Base-by-base conservation (phyloP, 805 yeast genomes). In the Schizosaccharomyces osmophilus region DNA sequence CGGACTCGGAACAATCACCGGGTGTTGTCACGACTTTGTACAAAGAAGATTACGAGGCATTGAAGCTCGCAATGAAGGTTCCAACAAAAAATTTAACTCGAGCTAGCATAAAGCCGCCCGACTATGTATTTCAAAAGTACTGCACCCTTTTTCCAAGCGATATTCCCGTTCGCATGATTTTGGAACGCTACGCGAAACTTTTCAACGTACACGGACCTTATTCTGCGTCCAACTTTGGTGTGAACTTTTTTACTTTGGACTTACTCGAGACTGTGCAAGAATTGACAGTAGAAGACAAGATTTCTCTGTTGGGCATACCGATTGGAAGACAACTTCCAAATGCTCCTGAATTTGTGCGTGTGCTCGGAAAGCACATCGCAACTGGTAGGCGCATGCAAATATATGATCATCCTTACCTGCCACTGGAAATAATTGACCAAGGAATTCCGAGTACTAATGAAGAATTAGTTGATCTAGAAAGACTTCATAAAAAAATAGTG, bases 61-160 rank as follows among this genome's bases (percentile, higher is more conserved):
- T 87, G 13, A 70, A 68, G 48, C 67, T 72, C 15, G 77, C 78
- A 32, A 75, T 87, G 73, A 68, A 73, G 0, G 71, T 77, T 0
- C 81, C 82, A 0, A 75, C 82, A 4, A 72, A 75, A 24, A 76
- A 77, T 61, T 70, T 89, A 5, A 66, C 71, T 1, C 76, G 77
- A 51, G 95, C 95, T 0, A 76, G 79, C 11, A 70, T 86, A n/a
- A 84, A 89, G 84, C 96, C 97, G 0, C 82, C 88, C 0, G 82
- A 79, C 63, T 77, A 78, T 26, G 72, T 85, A n/a, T 80, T 93
- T 79, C 76, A 79, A 1, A 78, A 77, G 59, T 81, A 83, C 66
- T 78, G 84, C 66, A 77, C 84, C 9, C 78, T 80, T 66, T 80
- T 82, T 65, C 79, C 85, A 2, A 72, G 76, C 2, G 73, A 76